Conservation (phyloP, 2,329 filamentous ascomycete genomes). For the Aspergillus sclerotialis region DNA sequence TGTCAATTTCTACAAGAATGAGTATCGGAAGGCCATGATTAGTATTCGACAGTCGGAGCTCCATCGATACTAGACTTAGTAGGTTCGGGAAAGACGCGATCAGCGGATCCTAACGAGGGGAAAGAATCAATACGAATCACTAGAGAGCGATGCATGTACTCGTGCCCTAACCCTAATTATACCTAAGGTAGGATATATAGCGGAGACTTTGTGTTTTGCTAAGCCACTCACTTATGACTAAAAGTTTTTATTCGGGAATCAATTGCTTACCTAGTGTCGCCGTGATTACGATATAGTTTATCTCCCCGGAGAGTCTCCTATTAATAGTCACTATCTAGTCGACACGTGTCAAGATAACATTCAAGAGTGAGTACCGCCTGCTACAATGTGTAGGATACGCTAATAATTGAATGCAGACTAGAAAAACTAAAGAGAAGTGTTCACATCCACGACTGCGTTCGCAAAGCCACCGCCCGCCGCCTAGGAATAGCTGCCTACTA, state of each 20-base stretch:
- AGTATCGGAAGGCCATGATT: conserved; percentile 11
- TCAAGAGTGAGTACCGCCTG: conserved; percentile 6
- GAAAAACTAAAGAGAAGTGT: conserved; percentile 9
- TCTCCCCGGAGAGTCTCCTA: conserved; percentile 9
- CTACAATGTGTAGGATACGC: background rate
- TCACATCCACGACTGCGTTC: conserved; percentile 10
- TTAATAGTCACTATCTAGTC: conserved; percentile 7
- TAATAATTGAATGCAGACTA: conserved; percentile 7
- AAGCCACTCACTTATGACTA: conserved; percentile 9
- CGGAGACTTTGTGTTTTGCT: conserved; percentile 6
- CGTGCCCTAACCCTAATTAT: conserved; percentile 11
- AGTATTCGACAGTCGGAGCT: conserved; percentile 6
- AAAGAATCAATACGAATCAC: conserved; percentile 5
- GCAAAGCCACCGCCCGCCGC: conserved; percentile 5
- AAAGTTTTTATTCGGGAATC: conserved; percentile 10
- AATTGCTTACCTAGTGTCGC: conserved; percentile 8
- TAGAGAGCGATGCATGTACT: conserved; percentile 7
- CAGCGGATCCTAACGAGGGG: conserved; percentile 11
- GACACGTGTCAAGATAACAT: conserved; percentile 7
- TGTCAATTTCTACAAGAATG: conserved; percentile 5
- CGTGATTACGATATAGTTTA: conserved; percentile 11
- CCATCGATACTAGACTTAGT: conserved; percentile 10
- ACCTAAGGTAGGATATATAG: conserved; percentile 9
- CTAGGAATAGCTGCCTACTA: conserved; percentile 6
- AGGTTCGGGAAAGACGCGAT: no score